phyloP scores from a whole-genome alignment of 1,139 yeast genomes.

The Yarrowia galli region DNA sequence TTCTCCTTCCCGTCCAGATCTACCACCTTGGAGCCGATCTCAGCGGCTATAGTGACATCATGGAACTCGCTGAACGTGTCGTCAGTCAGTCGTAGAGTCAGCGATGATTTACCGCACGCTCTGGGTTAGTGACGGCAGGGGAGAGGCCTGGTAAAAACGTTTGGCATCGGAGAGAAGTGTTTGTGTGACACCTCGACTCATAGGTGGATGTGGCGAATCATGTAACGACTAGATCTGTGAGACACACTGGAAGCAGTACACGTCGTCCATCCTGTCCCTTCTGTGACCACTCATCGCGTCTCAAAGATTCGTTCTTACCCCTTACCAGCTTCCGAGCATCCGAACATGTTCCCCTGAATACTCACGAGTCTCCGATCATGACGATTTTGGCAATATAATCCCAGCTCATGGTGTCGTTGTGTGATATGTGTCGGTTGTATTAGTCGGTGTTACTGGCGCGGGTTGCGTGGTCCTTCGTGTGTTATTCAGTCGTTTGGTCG shows the following conservation, averaged over 20 bases:
- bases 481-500: not conserved
- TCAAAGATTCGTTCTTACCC: no score
- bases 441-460: not conserved
- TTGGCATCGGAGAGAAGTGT: no score
- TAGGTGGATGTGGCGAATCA: no score
- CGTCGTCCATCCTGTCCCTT: no score
- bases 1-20: constrained; percentile 46
- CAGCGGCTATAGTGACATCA: constrained; percentile 53
- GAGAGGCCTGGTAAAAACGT: no score
- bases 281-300: no score
- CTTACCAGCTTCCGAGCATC: no score
- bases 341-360: constrained; percentile 18
- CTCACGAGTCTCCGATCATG: constrained; percentile 46
- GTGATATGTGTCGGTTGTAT: not conserved
- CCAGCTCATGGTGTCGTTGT: constrained; percentile 41
- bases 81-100: constrained; percentile 51
- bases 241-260: no score
- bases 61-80: constrained; percentile 51
- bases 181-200: no score
- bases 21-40: constrained; percentile 51
- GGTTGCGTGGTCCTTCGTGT: not conserved
- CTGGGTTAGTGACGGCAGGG: constrained; percentile 40
- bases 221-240: no score
- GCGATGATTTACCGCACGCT: constrained; percentile 52
- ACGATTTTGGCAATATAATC: constrained; percentile 47